Percentiles rank a stretch among this genome's conserved stretches.
Conservation (phyloP, 176 grass and related monocot species). For the Carex parvula region DNA sequence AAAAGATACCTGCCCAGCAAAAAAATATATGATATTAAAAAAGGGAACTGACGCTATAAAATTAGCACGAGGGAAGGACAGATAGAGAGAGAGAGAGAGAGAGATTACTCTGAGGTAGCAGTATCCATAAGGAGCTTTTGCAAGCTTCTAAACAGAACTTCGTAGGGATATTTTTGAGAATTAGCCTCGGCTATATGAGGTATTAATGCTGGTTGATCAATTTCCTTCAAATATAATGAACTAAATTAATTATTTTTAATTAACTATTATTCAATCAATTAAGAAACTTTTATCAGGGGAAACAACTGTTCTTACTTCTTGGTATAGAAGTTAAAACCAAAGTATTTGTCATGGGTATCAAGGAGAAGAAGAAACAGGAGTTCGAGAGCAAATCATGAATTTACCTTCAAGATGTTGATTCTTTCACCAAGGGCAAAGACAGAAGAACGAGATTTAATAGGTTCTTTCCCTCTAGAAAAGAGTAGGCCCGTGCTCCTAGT, state of each 20-base stretch:
- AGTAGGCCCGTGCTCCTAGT: conserved; percentile 80
- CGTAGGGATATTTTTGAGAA: conserved; percentile 93
- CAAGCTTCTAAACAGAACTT: conserved; percentile 99
- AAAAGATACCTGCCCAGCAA: conserved; percentile 69
- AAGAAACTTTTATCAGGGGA: neutral
- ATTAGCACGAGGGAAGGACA: neutral
- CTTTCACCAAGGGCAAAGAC: conserved; percentile 98
- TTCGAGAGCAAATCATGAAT: neutral
- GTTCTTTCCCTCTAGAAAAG: conserved; percentile 90
- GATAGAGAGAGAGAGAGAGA: neutral
- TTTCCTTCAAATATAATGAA: conserved; percentile 69
- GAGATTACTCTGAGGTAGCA: conserved; percentile 82
- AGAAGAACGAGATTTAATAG: conserved; percentile 84
- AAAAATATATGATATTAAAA: neutral
- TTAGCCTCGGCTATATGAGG: conserved; percentile 99
- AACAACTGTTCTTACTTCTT: neutral
- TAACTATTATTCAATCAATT: neutral
- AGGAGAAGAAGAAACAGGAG: neutral
- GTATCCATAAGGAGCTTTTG: conserved; percentile 99
- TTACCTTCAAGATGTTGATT: conserved; percentile 91
- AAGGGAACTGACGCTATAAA: neutral
- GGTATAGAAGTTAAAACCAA: neutral
- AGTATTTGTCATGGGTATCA: neutral
- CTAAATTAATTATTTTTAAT: neutral
- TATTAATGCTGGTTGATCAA: conserved; percentile 97